Evolutionary conservation across 164 flowering plant species (phyloP).

Genomic region (Nymphaea thermarum): DNA sequence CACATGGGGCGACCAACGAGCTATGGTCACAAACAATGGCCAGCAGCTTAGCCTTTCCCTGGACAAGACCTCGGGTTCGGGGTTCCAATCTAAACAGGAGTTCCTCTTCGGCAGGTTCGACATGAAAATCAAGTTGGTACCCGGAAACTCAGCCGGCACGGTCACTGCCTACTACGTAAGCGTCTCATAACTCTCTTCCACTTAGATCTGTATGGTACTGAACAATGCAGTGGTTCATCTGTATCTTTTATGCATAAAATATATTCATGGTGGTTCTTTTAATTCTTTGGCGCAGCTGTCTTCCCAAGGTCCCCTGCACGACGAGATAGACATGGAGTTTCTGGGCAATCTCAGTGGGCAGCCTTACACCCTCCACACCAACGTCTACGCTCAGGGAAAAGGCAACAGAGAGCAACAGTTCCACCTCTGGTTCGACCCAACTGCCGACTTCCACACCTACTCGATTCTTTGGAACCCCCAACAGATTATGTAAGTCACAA

Average conservation of each 20-base stretch:
- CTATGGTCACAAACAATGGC: slow-evolving; percentile 18
- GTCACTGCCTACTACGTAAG: too few relatives aligned
- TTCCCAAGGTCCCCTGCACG: slow-evolving; percentile 17
- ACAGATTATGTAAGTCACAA: slow-evolving; percentile 10
- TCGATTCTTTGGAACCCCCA: slow-evolving; percentile 18
- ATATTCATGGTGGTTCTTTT: too few relatives aligned
- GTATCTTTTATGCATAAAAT: too few relatives aligned
- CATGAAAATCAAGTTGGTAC: too few relatives aligned
- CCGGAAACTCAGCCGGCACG: too few relatives aligned
- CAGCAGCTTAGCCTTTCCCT: slow-evolving; percentile 19
- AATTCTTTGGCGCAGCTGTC: neutral
- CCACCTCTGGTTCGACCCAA: slow-evolving; percentile 28
- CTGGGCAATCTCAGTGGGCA: slow-evolving; percentile 22
- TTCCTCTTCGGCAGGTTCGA: slow-evolving; percentile 20
- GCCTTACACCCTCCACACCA: slow-evolving; percentile 12
- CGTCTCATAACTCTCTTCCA: too few relatives aligned
- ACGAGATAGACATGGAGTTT: slow-evolving; percentile 29
- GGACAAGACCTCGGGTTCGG: slow-evolving; percentile 22
- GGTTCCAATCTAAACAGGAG: slow-evolving; percentile 20
- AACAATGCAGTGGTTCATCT: too few relatives aligned
- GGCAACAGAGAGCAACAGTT: slow-evolving; percentile 24
- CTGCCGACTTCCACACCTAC: slow-evolving; percentile 22
- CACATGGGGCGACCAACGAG: slow-evolving; percentile 20
- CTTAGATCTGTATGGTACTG: neutral
- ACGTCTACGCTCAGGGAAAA: slow-evolving; percentile 21